These are phyloP conservation scores for Penicillium steckii DNA, from an alignment of 495 filamentous ascomycete genomes.

Conservation along the genomic window DNA sequence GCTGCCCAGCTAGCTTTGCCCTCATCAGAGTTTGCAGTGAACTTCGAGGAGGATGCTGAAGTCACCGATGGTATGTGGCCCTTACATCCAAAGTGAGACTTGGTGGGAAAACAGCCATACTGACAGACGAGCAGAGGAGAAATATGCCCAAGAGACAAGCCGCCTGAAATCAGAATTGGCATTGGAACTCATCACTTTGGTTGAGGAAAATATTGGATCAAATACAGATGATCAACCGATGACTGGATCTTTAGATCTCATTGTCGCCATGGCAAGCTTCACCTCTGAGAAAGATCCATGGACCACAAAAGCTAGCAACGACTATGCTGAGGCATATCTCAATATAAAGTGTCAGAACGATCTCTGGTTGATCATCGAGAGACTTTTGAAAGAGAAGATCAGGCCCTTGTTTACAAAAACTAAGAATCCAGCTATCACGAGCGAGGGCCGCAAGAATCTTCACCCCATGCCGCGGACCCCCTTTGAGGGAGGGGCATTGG, in stretches of 20 bases:
- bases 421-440: constrained; percentile 61
- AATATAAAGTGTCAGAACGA: constrained; percentile 34
- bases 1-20: constrained; percentile 33
- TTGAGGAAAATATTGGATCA: constrained; percentile 12
- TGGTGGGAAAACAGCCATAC: not conserved
- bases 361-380: constrained; percentile 52
- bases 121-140: constrained; percentile 12
- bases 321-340: constrained; percentile 33
- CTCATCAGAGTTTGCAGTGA: constrained; percentile 29
- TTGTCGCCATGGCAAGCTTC: constrained; percentile 46
- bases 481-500: constrained; percentile 45
- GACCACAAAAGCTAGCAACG: constrained; percentile 38
- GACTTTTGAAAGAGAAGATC: constrained; percentile 52
- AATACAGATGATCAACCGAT: constrained; percentile 16
- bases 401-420: constrained; percentile 69
- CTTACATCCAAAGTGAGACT: not conserved
- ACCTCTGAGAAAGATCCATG: constrained; percentile 53
- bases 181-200: constrained; percentile 28
- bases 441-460: constrained; percentile 59
- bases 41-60: constrained; percentile 25
- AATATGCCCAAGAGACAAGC: constrained; percentile 19
- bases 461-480: constrained; percentile 42
- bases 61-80: constrained; percentile 16
- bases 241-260: constrained; percentile 18
- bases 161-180: constrained; percentile 27